Conservation (phyloP, 1,284 basidiomycete genomes). For the Ustilago esculenta region DNA sequence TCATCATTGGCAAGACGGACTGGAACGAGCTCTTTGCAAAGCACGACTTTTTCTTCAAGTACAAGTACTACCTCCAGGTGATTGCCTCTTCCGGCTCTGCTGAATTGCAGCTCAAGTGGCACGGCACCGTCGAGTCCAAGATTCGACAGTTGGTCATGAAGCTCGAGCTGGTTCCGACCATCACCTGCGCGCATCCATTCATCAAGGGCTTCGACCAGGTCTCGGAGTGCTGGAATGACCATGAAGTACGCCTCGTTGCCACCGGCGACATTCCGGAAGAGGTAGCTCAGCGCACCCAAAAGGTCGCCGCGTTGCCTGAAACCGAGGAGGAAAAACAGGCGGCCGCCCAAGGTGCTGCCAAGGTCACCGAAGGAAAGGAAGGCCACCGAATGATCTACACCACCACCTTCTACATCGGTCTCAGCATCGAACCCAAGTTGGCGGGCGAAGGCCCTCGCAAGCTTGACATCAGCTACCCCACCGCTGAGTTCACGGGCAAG, state of each 20-base stretch:
- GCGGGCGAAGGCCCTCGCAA: conserved; percentile 71
- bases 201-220: conserved; percentile 91
- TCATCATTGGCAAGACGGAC: conserved; percentile 82
- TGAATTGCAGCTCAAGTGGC: conserved; percentile 95
- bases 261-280: conserved; percentile 61
- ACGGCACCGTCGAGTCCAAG: conserved; percentile 94
- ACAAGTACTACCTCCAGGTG: conserved; percentile 97
- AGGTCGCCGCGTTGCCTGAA: conserved; percentile 55
- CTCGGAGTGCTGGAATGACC: conserved; percentile 82
- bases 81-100: conserved; percentile 83
- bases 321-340: conserved; percentile 45
- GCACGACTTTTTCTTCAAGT: conserved; percentile 96
- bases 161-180: conserved; percentile 90
- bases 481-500: conserved; percentile 91
- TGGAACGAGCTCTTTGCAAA: conserved; percentile 85
- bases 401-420: conserved; percentile 95
- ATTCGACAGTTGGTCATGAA: conserved; percentile 96
- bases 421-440: conserved; percentile 89
- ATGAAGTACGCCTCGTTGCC: conserved; percentile 69
- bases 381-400: conserved; percentile 81
- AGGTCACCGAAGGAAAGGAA: conserved; percentile 63
- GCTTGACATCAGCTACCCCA: conserved; percentile 96
- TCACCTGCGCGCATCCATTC: conserved; percentile 92
- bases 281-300: conserved; percentile 59
- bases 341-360: conserved; percentile 53